These are phyloP conservation scores for Coniophora puteana DNA, from an alignment of 1,284 basidiomycete genomes.

Conservation along the genomic window DNA sequence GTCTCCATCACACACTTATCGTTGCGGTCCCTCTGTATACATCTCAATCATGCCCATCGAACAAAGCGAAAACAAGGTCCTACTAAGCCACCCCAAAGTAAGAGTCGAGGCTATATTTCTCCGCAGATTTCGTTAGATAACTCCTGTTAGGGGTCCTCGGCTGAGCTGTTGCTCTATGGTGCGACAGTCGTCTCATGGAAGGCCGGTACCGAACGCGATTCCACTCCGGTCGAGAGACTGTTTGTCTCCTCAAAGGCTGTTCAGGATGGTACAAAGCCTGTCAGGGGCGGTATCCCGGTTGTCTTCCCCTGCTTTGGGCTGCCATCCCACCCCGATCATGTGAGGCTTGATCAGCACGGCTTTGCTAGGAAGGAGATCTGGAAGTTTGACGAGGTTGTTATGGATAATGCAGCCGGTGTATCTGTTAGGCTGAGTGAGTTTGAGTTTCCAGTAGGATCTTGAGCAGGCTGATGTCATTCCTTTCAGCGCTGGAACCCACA, in stretches of 20 bases:
- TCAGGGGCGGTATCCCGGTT: slow-evolving; percentile 83
- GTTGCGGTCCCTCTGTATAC: slow-evolving; percentile 1
- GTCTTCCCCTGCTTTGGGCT: slow-evolving; percentile 87
- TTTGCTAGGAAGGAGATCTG: slow-evolving; percentile 77
- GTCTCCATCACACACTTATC: neutral
- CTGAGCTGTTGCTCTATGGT: slow-evolving; percentile 73
- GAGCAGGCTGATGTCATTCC: slow-evolving; percentile 5
- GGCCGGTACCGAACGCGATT: slow-evolving; percentile 34
- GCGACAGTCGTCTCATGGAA: slow-evolving; percentile 84
- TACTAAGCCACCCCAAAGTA: slow-evolving; percentile 55
- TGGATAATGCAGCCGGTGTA: slow-evolving; percentile 69
- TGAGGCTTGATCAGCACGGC: slow-evolving; percentile 77
- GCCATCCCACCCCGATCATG: slow-evolving; percentile 69
- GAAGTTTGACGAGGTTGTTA: slow-evolving; percentile 60
- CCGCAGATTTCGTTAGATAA: slow-evolving; percentile 3
- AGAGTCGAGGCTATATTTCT: neutral
- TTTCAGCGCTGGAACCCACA: slow-evolving; percentile 59
- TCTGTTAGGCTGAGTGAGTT: slow-evolving; percentile 71
- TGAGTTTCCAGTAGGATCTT: neutral
- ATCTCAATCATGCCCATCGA: slow-evolving; percentile 46
- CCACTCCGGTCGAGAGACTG: slow-evolving; percentile 56
- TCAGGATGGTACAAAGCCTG: slow-evolving; percentile 69
- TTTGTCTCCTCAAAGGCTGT: slow-evolving; percentile 76
- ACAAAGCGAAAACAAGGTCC: slow-evolving; percentile 33
- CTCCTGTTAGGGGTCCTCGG: slow-evolving; percentile 58